Percentiles rank a stretch among this genome's conserved stretches.
Conservation (phyloP, 2,329 filamentous ascomycete species). For the Fragosphaeria purpurea region DNA sequence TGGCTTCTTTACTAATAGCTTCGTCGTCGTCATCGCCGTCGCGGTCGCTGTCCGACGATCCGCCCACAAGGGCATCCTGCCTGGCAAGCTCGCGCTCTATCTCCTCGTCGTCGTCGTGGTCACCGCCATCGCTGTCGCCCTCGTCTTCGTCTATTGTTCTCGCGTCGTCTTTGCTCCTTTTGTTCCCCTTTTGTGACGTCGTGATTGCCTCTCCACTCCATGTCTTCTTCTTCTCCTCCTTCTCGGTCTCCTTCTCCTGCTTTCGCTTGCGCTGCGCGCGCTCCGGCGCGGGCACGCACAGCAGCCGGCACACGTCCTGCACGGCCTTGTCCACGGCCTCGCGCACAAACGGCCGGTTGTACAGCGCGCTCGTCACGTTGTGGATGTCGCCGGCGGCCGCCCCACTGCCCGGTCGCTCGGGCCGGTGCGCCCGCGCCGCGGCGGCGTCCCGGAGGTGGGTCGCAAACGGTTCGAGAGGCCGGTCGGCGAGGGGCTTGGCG, state of each 20-base stretch:
- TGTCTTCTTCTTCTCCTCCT: not conserved
- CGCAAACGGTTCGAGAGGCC: conserved; percentile 32
- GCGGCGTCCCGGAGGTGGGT: conserved; percentile 20
- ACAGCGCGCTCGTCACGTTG: conserved; percentile 50
- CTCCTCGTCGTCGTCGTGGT: conserved; percentile 18
- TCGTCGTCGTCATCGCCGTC: not conserved
- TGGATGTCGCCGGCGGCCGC: conserved; percentile 34
- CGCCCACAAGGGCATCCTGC: conserved; percentile 4
- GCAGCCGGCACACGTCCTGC: conserved; percentile 35
- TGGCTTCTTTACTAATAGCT: not conserved
- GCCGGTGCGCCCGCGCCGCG: conserved; percentile 38
- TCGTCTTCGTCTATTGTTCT: not conserved
- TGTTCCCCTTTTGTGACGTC: conserved; percentile 21
- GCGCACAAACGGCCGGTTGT: conserved; percentile 41
- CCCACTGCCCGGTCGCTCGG: conserved; percentile 20
- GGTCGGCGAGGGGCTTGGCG: conserved; percentile 40
- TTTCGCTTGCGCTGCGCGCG: conserved; percentile 21
- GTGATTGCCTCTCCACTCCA: not conserved
- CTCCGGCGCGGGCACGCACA: conserved; percentile 39
- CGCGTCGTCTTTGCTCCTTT: conserved; percentile 24
- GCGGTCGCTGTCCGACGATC: conserved; percentile 15
- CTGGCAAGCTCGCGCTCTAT: conserved; percentile 9
- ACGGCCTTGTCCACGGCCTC: conserved; percentile 39
- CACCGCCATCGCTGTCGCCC: conserved; percentile 12
- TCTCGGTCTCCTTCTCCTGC: conserved; percentile 17